These are phyloP conservation scores for Kockiozyma suomiensis DNA, from an alignment of 805 yeast genomes.

Conservation along the genomic window DNA sequence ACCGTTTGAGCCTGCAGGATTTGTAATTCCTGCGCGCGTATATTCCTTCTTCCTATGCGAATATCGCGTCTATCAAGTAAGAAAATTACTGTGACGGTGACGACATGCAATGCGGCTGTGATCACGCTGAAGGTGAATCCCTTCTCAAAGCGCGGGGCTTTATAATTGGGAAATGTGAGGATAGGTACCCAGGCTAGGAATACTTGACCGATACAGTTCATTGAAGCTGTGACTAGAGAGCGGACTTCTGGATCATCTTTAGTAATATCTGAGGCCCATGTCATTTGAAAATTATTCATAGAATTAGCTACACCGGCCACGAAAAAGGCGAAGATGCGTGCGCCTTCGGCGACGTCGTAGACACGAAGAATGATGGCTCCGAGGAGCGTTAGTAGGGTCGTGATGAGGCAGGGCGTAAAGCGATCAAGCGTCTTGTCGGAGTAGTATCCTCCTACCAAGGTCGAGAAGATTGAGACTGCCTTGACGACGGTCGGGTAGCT, in stretches of 20 bases:
- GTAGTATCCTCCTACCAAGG: slow-evolving; percentile 18
- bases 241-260: slow-evolving; percentile 41
- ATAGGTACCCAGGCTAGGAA: slow-evolving; percentile 46
- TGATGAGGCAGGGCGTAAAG: slow-evolving; percentile 56
- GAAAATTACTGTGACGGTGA: slow-evolving; percentile 6
- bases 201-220: slow-evolving; percentile 42
- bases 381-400: slow-evolving; percentile 72
- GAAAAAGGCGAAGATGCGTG: slow-evolving; percentile 18
- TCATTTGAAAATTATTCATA: slow-evolving; percentile 31
- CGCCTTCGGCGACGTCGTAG: slow-evolving; percentile 40
- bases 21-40: not conserved
- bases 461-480: slow-evolving; percentile 46
- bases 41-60: not conserved
- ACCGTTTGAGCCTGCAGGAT: not conserved
- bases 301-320: slow-evolving; percentile 12
- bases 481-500: slow-evolving; percentile 48
- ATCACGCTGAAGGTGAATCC: slow-evolving; percentile 22
- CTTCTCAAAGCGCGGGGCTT: slow-evolving; percentile 39
- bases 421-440: slow-evolving; percentile 30
- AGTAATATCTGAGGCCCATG: slow-evolving; percentile 37
- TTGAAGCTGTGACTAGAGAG: slow-evolving; percentile 40
- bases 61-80: slow-evolving; percentile 14
- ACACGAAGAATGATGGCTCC: slow-evolving; percentile 66
- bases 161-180: slow-evolving; percentile 41
- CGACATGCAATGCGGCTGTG: slow-evolving; percentile 13